These are phyloP conservation scores for Fraxinus floribunda DNA, from an alignment of 305 asterid species.

Conservation along the genomic window DNA sequence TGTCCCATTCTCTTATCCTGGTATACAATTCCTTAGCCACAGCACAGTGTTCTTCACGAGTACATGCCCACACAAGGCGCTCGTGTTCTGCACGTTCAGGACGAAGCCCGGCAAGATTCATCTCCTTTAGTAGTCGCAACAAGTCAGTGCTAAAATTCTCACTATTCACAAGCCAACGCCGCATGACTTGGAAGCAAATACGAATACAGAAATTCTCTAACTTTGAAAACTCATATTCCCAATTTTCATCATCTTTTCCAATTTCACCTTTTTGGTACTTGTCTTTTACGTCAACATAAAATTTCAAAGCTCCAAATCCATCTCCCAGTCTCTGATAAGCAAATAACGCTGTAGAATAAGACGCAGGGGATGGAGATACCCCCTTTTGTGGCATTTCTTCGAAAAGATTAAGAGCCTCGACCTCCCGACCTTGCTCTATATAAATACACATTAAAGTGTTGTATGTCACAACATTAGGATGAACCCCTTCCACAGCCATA, in stretches of 20 bases:
- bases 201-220: conserved; percentile 63
- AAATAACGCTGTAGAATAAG: conserved; percentile 65
- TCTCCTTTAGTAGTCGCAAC: conserved; percentile 59
- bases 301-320: conserved; percentile 69
- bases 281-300: conserved; percentile 46
- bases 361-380: conserved; percentile 70
- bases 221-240: conserved; percentile 63
- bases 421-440: conserved; percentile 63
- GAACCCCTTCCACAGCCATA: conserved; percentile 55
- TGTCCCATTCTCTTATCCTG: conserved; percentile 62
- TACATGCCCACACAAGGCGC: conserved; percentile 87
- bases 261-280: conserved; percentile 57
- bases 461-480: conserved; percentile 70
- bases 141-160: conserved; percentile 47
- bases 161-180: conserved; percentile 64
- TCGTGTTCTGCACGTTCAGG: conserved; percentile 55
- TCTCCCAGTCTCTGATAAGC: conserved; percentile 76
- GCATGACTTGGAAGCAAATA: conserved; percentile 78
- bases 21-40: conserved; percentile 78
- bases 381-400: conserved; percentile 56
- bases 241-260: conserved; percentile 48
- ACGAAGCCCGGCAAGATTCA: conserved; percentile 61
- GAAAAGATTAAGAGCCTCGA: conserved; percentile 62
- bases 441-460: conserved; percentile 76
- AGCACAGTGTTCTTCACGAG: conserved; percentile 64